phyloP scores from a whole-genome alignment of 2,329 filamentous ascomycete species.

The Ophiostoma quercus region DNA sequence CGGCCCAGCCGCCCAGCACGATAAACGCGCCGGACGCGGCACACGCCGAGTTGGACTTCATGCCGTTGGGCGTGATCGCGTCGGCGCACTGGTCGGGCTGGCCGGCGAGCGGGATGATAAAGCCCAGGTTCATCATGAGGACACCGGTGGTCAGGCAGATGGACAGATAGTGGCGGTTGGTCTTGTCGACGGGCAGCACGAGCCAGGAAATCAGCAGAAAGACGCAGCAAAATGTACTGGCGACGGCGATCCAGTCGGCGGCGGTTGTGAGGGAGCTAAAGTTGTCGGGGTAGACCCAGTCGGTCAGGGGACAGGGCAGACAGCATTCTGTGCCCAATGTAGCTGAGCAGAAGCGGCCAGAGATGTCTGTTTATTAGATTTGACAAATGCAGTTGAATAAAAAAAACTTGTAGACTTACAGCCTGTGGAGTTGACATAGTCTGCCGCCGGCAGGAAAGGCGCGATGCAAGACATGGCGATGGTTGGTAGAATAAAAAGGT shows the following conservation, averaged over 20 bases:
- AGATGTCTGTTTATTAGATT: constrained; percentile 31
- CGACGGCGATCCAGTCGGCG: constrained; percentile 80
- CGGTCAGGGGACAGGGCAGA: constrained; percentile 79
- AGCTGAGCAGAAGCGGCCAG: constrained; percentile 50
- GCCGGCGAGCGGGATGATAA: constrained; percentile 78
- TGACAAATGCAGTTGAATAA: no score
- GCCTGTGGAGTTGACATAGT: constrained; percentile 26
- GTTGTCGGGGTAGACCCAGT: constrained; percentile 64
- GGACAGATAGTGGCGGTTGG: constrained; percentile 86
- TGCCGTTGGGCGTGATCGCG: constrained; percentile 86
- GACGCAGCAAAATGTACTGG: constrained; percentile 62
- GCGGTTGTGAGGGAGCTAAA: constrained; percentile 56
- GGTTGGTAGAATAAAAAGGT: not conserved
- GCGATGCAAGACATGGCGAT: constrained; percentile 23
- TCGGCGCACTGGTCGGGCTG: constrained; percentile 80
- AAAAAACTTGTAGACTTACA: constrained; percentile 23
- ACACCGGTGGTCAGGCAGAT: constrained; percentile 76
- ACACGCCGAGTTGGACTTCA: constrained; percentile 75
- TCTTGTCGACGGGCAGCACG: constrained; percentile 78
- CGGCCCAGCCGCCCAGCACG: constrained; percentile 77
- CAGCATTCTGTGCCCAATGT: constrained; percentile 62
- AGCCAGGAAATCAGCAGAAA: constrained; percentile 78
- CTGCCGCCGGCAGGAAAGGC: constrained; percentile 22
- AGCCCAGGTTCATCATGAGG: constrained; percentile 78
- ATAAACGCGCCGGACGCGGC: constrained; percentile 84